phyloP scores from a whole-genome alignment of 2,329 filamentous ascomycete genomes.

The Penicillium sp. region DNA sequence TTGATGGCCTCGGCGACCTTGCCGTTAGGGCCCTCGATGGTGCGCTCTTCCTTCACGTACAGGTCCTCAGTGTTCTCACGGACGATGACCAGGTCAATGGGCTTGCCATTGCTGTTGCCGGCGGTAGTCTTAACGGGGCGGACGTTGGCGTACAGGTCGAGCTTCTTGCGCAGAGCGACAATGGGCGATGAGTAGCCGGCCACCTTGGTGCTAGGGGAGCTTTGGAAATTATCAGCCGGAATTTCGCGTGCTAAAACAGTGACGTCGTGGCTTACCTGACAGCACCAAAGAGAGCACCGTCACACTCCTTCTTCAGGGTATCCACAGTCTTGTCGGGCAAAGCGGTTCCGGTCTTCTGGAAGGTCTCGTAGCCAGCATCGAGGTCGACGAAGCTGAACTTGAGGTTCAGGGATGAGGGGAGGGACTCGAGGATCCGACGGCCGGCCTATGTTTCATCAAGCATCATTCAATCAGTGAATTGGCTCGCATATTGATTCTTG shows the following conservation, averaged over 20 bases:
- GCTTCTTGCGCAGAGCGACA: slow-evolving; percentile 90
- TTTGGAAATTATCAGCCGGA: slow-evolving; percentile 23
- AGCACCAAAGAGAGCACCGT: slow-evolving; percentile 93
- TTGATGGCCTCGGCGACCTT: slow-evolving; percentile 97
- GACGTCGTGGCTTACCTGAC: slow-evolving; percentile 58
- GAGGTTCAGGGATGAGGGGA: slow-evolving; percentile 84
- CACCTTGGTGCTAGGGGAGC: slow-evolving; percentile 82
- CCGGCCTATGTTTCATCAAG: slow-evolving; percentile 55
- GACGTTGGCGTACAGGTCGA: slow-evolving; percentile 96
- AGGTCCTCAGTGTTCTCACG: slow-evolving; percentile 98
- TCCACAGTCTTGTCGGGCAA: slow-evolving; percentile 89
- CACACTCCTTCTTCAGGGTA: slow-evolving; percentile 83
- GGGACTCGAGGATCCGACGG: slow-evolving; percentile 84
- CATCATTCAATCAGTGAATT: slow-evolving; percentile 12
- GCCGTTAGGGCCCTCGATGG: slow-evolving; percentile 66
- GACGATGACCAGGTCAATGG: slow-evolving; percentile 96
- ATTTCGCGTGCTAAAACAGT: neutral
- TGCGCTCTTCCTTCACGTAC: slow-evolving; percentile 95
- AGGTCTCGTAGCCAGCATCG: slow-evolving; percentile 88
- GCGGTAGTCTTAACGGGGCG: slow-evolving; percentile 85
- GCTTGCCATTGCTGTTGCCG: slow-evolving; percentile 44
- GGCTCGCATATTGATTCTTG: slow-evolving; percentile 1
- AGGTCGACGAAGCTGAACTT: slow-evolving; percentile 95
- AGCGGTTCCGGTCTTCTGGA: slow-evolving; percentile 82
- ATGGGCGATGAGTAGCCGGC: slow-evolving; percentile 96